A percentile compares a stretch with the other conserved stretches of the same genome.
These are phyloP conservation scores for Entomortierella beljakovae DNA, from an alignment of 192 early-diverging fungal genomes.

Conservation along the genomic window DNA sequence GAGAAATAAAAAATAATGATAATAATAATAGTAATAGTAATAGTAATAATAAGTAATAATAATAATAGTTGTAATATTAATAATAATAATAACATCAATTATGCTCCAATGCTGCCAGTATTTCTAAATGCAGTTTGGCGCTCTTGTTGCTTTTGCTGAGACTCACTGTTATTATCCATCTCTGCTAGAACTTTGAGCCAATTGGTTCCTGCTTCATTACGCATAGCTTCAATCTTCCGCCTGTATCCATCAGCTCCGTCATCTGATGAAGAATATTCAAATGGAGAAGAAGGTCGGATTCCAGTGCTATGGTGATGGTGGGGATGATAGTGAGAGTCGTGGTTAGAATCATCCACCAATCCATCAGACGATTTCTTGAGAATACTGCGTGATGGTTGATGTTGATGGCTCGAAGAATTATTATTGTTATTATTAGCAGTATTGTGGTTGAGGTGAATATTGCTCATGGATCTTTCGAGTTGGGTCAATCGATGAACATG, in stretches of 20 bases:
- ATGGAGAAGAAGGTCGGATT: not conserved
- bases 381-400: constrained; percentile 19
- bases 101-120: not conserved
- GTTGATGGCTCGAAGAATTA: not conserved
- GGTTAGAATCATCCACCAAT: not conserved
- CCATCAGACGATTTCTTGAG: constrained; percentile 6
- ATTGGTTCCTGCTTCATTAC: constrained; percentile 62
- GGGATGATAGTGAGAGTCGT: not conserved
- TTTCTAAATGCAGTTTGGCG: not conserved
- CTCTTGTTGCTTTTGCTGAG: not conserved
- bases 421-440: not conserved
- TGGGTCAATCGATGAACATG: not conserved
- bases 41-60: too few species aligned
- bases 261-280: constrained; percentile 9
- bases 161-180: constrained; percentile 46
- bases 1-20: too few species aligned
- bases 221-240: constrained; percentile 62
- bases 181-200: constrained; percentile 67
- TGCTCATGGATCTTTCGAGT: not conserved
- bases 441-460: not conserved
- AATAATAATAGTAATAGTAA: too few species aligned
- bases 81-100: too few species aligned
- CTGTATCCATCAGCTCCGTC: constrained; percentile 55
- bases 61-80: too few species aligned
- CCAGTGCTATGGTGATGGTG: not conserved